Percentiles rank a stretch among this genome's conserved stretches.
Evolutionary conservation across 2,329 filamentous ascomycete genomes (phyloP).

Genomic region (Beauveria rudraprayagi): DNA sequence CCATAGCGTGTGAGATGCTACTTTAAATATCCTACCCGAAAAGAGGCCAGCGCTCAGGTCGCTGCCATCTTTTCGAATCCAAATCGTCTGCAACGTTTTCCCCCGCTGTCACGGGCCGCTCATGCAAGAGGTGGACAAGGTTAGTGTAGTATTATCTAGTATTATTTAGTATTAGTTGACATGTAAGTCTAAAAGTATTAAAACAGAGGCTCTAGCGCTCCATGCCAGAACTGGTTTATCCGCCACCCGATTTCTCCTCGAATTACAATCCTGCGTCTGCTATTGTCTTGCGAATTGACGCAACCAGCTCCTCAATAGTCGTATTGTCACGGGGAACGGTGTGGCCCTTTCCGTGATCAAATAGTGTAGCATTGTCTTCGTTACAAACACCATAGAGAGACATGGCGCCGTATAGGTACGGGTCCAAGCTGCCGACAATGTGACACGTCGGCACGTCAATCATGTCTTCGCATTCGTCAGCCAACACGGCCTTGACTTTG

Average conservation of each 20-base stretch:
- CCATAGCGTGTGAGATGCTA: background rate
- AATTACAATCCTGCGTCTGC: conserved; percentile 13
- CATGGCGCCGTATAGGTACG: conserved; percentile 52
- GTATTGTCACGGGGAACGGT: conserved; percentile 48
- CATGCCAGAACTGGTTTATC: background rate
- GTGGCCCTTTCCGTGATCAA: conserved; percentile 58
- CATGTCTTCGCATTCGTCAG: conserved; percentile 39
- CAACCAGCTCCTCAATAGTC: conserved; percentile 37
- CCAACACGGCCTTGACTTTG: conserved; percentile 36
- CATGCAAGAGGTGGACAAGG: background rate
- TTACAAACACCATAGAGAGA: conserved; percentile 56
- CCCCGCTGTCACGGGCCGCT: background rate
- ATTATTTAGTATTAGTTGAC: background rate
- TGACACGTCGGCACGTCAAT: conserved; percentile 47
- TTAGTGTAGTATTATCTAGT: background rate
- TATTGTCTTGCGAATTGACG: conserved; percentile 30
- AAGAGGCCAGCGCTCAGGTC: background rate
- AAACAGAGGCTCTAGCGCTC: background rate
- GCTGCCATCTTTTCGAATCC: background rate
- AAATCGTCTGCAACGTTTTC: background rate
- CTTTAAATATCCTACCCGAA: background rate
- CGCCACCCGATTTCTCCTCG: background rate
- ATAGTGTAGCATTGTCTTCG: conserved; percentile 49
- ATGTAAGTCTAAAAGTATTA: background rate
- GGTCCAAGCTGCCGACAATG: conserved; percentile 48